Evolutionary conservation across 1,284 basidiomycete species (phyloP), one percentile per base, ranked within the genome.

Genomic region (Cryptococcus sp.): DNA sequence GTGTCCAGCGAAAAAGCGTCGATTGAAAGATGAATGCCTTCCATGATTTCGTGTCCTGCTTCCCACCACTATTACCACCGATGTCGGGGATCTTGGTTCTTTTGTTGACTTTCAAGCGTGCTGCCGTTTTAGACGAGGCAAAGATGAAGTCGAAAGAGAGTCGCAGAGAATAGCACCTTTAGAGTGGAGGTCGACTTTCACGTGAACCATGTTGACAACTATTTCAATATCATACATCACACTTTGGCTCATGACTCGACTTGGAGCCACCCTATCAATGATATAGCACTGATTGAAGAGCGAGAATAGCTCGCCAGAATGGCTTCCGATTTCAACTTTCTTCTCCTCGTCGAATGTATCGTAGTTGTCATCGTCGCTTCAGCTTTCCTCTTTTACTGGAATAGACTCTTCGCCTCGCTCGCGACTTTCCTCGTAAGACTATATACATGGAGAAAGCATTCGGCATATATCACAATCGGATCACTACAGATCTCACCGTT

Each of bases 401-500:
- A 93, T 75, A 84, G 90, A 38, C 78, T 93, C 48, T 73, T 92
- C 56, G 90, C 85, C 8, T 83, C 82, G 54, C 60, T 88, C 56
- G 75, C 91, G 57, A 70, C 72, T 0, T 68, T 65, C 43, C 44
- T 70, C 35, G 64, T 78, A 43, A 70, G 78, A 5, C 56, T 72
- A 1, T 63, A 65, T 55, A 58, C 74, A 8, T 78, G 79, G 76
- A 66, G 73, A 44, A 62, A 57, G 15, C 60, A 66, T 55, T 70
- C 74, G 46, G 68, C 70, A 4, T 78, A 76, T 57, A 65, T 77
- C 33, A 56, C 61, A 32, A 72, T 77, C 42, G 74, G 90, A 15
- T 89, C 90, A n/a, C 82, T 94, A 41, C 90, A 94, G 68, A 84
- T 96, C 73, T 92, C 92, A 1, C 79, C 92, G n/a, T 77, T 95